Evolutionary conservation across 163 green algal genomes (phyloP).

Genomic region (Scenedesmus sp.): DNA sequence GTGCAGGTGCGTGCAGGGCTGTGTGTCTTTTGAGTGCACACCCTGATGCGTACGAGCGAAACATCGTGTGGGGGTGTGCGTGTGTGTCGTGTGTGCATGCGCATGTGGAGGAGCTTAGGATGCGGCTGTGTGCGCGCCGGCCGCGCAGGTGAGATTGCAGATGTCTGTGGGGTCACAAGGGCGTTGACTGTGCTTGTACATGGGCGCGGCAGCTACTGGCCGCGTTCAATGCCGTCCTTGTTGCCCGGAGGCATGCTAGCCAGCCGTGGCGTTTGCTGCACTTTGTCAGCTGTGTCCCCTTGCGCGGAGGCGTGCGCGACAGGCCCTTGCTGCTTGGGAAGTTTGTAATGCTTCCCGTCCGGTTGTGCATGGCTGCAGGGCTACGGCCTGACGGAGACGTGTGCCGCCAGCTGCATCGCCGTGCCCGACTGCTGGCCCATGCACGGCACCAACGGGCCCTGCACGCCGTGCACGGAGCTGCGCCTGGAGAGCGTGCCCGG

Average conservation of each 20-base stretch:
- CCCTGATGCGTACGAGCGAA: too few relatives aligned
- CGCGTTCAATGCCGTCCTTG: too few relatives aligned
- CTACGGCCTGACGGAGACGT: conserved; percentile 98
- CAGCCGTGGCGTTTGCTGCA: too few relatives aligned
- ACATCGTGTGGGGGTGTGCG: not conserved
- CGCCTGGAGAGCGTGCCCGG: conserved; percentile 90
- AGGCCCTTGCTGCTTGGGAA: too few relatives aligned
- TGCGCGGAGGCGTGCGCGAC: too few relatives aligned
- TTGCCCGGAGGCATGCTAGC: too few relatives aligned
- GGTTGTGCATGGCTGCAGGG: conserved; percentile 73
- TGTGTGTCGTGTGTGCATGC: conserved; percentile 80
- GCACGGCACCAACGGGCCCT: conserved; percentile 81
- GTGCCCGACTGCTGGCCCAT: conserved; percentile 71
- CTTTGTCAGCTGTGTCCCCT: too few relatives aligned
- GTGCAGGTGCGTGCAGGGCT: conserved; percentile 70
- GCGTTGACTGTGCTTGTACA: too few relatives aligned
- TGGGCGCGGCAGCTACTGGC: too few relatives aligned
- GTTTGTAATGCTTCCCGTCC: too few relatives aligned
- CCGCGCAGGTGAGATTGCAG: conserved; percentile 80
- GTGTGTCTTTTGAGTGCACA: too few relatives aligned
- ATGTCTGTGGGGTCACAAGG: too few relatives aligned
- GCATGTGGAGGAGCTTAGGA: conserved; percentile 94
- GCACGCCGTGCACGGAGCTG: conserved; percentile 75
- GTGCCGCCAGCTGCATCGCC: conserved; percentile 91
- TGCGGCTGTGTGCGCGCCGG: conserved; percentile 89